phyloP scores from a whole-genome alignment of 768 basidiomycete species.

The Pleurotus pulmonarius region DNA sequence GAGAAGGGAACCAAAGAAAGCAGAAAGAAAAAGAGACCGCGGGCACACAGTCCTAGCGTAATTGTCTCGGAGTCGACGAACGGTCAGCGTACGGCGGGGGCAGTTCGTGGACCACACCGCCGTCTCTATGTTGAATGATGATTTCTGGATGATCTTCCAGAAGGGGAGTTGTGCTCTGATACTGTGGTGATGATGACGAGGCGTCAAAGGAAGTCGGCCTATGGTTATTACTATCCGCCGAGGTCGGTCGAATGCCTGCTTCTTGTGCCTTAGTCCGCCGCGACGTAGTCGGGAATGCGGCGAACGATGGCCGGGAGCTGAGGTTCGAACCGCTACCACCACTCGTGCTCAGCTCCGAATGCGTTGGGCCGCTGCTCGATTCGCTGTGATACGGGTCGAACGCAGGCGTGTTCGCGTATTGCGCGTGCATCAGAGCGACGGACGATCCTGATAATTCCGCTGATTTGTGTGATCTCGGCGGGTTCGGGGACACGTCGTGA shows the following conservation, averaged over 20 bases:
- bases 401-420: not conserved
- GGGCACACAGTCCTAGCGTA: not conserved
- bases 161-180: not conserved
- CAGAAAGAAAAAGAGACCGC: not conserved
- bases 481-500: not conserved
- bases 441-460: slow-evolving; percentile 1
- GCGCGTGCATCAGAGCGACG: slow-evolving; percentile 4
- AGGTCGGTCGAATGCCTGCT: slow-evolving; percentile 12
- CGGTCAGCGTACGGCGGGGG: slow-evolving; percentile 35
- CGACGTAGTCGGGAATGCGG: slow-evolving; percentile 14
- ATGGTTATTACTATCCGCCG: not conserved
- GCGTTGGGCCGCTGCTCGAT: not conserved
- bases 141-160: slow-evolving; percentile 22
- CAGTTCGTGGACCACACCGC: slow-evolving; percentile 31
- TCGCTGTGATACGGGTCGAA: not conserved
- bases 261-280: slow-evolving; percentile 15
- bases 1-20: not conserved
- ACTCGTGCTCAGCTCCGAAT: slow-evolving; percentile 4
- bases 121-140: slow-evolving; percentile 37
- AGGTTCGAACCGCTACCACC: not conserved
- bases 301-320: slow-evolving; percentile 8
- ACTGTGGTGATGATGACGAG: not conserved
- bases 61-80: not conserved
- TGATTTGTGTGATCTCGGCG: not conserved
- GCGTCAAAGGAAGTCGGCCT: not conserved